These are phyloP conservation scores for Blastobotrys robertii DNA, from an alignment of 805 yeast genomes.

Conservation along the genomic window DNA sequence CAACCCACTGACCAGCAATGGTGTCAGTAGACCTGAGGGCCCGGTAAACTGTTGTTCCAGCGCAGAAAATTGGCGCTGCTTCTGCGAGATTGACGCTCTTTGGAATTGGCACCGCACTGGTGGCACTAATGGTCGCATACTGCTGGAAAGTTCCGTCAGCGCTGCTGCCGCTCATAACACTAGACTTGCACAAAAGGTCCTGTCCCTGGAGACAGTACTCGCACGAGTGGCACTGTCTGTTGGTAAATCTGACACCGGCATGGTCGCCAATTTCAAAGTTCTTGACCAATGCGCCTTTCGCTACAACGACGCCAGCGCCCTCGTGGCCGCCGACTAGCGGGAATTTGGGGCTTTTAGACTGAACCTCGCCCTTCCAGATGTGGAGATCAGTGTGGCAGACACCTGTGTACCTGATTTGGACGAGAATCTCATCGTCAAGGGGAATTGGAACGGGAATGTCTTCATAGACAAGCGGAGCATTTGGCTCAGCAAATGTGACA, in stretches of 20 bases:
- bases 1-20: conserved; percentile 48
- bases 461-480: conserved; percentile 54
- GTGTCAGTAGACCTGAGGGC: conserved; percentile 45
- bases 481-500: conserved; percentile 54
- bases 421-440: conserved; percentile 63
- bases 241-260: conserved; percentile 81
- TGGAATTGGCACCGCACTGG: conserved; percentile 77
- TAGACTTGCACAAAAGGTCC: conserved; percentile 64
- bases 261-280: conserved; percentile 70
- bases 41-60: conserved; percentile 55
- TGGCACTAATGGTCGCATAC: conserved; percentile 80
- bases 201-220: conserved; percentile 59
- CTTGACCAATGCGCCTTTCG: conserved; percentile 55
- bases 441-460: conserved; percentile 78
- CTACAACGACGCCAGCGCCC: conserved; percentile 83
- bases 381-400: conserved; percentile 92
- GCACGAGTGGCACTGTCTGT: conserved; percentile 67
- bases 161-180: conserved; percentile 75
- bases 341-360: conserved; percentile 51
- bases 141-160: conserved; percentile 90
- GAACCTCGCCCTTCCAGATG: conserved; percentile 95
- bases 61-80: conserved; percentile 48
- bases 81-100: conserved; percentile 51
- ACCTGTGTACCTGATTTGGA: conserved; percentile 80
- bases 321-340: conserved; percentile 86